phyloP scores from a whole-genome alignment of 208 protist species.

The Trypanosoma boissoni region DNA sequence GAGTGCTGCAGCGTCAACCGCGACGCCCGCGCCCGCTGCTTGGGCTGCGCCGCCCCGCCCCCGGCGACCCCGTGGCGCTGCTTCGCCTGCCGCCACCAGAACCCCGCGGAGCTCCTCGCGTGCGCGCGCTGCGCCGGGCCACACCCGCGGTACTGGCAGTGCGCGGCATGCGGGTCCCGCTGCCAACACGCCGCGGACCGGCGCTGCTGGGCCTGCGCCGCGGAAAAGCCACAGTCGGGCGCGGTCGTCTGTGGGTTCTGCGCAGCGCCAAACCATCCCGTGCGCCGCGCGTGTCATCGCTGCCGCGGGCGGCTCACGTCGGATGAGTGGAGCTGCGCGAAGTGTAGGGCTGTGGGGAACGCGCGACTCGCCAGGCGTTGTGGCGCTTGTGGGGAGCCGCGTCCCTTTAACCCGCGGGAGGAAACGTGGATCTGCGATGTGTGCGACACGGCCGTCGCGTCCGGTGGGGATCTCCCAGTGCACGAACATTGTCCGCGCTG shows the following conservation, averaged over 20 bases:
- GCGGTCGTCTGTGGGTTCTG: conserved; percentile 47
- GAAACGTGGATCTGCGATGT: conserved; percentile 79
- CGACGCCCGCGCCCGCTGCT: conserved; percentile 37
- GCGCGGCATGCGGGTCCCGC: conserved; percentile 16
- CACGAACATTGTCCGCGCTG: conserved; percentile 57
- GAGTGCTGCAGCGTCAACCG: conserved; percentile 74
- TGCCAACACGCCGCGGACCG: conserved; percentile 9
- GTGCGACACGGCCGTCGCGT: conserved; percentile 59
- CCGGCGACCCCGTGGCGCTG: conserved; percentile 47
- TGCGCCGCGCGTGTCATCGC: conserved; percentile 56
- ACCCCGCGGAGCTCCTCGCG: conserved; percentile 25
- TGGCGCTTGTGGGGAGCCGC: conserved; percentile 33
- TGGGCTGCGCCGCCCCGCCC: conserved; percentile 55
- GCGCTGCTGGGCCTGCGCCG: conserved; percentile 27
- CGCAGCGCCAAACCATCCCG: conserved; percentile 40
- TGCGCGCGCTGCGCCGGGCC: conserved; percentile 48
- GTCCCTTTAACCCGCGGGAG: conserved; percentile 41
- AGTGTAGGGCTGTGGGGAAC: conserved; percentile 30
- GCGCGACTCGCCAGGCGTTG: conserved; percentile 38
- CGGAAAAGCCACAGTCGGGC: conserved; percentile 7
- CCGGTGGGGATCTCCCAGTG: conserved; percentile 53
- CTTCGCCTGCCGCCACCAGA: conserved; percentile 34
- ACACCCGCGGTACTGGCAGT: conserved; percentile 40
- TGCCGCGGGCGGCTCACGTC: conserved; percentile 50
- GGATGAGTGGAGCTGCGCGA: conserved; percentile 51